Conservation (phyloP, 139 green algal species). For the Pleodorina starrii region DNA sequence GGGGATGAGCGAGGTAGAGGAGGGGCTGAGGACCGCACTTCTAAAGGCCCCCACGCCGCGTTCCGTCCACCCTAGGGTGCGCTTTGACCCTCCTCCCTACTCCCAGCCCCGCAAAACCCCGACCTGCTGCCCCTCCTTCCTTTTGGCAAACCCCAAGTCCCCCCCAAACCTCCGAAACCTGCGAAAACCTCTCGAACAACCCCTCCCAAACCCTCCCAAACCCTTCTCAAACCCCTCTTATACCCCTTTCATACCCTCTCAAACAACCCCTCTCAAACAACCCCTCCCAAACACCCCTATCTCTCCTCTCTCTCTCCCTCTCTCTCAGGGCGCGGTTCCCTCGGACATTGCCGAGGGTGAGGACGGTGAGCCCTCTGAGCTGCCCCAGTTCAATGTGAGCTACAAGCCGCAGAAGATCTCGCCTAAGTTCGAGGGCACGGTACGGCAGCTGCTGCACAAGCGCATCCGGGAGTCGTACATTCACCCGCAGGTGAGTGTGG, state of each 20-base stretch:
- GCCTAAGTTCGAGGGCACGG: conserved; percentile 95
- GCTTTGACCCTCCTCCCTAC: too few species aligned
- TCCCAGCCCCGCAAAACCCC: too few species aligned
- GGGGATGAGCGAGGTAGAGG: too few species aligned
- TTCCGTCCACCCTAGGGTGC: too few species aligned
- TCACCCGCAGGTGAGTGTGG: conserved; percentile 86
- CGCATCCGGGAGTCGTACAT: conserved; percentile 94
- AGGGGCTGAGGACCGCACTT: too few species aligned
- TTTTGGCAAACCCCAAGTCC: neutral
- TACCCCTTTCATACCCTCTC: too few species aligned
- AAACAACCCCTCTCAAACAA: neutral
- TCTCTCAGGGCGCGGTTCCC: conserved; percentile 42
- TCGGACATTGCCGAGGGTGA: conserved; percentile 67
- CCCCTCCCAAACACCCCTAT: neutral
- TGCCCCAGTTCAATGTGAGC: conserved; percentile 72
- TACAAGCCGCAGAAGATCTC: conserved; percentile 99
- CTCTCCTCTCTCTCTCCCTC: neutral
- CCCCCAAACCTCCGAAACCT: neutral
- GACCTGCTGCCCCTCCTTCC: too few species aligned
- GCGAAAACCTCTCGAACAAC: neutral
- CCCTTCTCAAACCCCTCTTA: neutral
- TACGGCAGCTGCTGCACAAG: conserved; percentile 96
- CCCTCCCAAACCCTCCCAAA: neutral
- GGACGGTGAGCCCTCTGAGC: conserved; percentile 79
- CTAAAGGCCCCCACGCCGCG: too few species aligned